Conservation (phyloP, 108 stramenopile species). For the Nitzschia sp. region DNA sequence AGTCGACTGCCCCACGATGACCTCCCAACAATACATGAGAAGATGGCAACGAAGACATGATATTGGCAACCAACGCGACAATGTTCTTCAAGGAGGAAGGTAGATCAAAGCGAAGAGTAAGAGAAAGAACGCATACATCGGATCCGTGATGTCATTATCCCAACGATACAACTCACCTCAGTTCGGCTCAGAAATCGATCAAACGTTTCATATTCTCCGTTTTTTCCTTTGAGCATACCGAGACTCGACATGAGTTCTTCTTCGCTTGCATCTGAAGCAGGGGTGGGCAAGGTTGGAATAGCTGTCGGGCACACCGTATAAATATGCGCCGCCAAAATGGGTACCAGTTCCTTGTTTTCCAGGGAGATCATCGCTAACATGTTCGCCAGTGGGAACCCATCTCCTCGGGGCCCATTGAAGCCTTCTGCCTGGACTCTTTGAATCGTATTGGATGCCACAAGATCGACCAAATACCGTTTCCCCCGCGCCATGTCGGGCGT, state of each 20-base stretch:
- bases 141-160: background rate
- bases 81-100: conserved; percentile 70
- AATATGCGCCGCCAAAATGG: conserved; percentile 75
- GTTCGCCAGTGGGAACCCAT: conserved; percentile 81
- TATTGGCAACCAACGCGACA: conserved; percentile 76
- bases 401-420: conserved; percentile 81
- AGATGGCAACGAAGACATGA: conserved; percentile 68
- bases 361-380: conserved; percentile 65
- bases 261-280: conserved; percentile 42
- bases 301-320: conserved; percentile 84
- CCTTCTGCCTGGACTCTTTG: conserved; percentile 85
- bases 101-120: conserved; percentile 43
- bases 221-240: conserved; percentile 75
- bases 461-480: conserved; percentile 78
- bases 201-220: conserved; percentile 83
- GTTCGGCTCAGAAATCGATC: conserved; percentile 76
- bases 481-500: conserved; percentile 60
- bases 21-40: conserved; percentile 73
- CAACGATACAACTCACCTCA: conserved; percentile 34
- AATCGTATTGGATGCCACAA: conserved; percentile 67
- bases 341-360: conserved; percentile 57
- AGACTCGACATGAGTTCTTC: conserved; percentile 77
- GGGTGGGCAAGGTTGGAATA: conserved; percentile 63
- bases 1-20: conserved; percentile 63
- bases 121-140: background rate